phyloP scores from a whole-genome alignment of 139 green algal species.

The Coelastrella sp. region DNA sequence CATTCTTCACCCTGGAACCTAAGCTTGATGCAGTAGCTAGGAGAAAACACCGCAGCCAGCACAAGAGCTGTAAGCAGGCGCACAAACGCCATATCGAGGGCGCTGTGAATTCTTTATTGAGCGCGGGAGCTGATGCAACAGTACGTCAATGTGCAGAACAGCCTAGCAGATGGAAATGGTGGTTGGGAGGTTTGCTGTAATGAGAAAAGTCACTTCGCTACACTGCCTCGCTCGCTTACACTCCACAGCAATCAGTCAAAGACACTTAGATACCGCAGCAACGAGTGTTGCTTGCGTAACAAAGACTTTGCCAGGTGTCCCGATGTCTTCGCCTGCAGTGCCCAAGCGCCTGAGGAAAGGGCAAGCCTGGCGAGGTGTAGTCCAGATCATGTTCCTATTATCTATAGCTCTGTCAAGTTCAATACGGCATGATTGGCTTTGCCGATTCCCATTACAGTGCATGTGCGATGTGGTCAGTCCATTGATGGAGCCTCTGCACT shows the following conservation, averaged over 20 bases:
- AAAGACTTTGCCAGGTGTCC: neutral
- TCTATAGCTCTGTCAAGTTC: too few relatives aligned
- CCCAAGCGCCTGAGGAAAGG: too few relatives aligned
- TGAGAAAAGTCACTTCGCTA: neutral
- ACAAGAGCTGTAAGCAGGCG: slow-evolving; percentile 24
- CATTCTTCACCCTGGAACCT: slow-evolving; percentile 67
- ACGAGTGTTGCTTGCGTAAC: neutral
- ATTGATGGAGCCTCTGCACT: too few relatives aligned
- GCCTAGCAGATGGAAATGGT: neutral
- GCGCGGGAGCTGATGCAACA: too few relatives aligned
- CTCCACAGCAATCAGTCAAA: neutral
- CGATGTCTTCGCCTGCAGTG: neutral
- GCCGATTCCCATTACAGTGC: too few relatives aligned
- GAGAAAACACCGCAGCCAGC: neutral
- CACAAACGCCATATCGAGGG: neutral
- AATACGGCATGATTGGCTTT: too few relatives aligned
- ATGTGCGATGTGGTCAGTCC: too few relatives aligned
- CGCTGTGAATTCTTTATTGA: neutral
- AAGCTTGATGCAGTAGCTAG: slow-evolving; percentile 55
- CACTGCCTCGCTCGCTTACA: too few relatives aligned
- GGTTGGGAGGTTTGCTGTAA: neutral
- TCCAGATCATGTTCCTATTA: too few relatives aligned
- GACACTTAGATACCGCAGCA: neutral
- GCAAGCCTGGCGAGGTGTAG: too few relatives aligned
- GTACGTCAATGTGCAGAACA: neutral